These are phyloP conservation scores for Cucumis melo DNA, from an alignment of 306 rosid species.

Conservation along the genomic window DNA sequence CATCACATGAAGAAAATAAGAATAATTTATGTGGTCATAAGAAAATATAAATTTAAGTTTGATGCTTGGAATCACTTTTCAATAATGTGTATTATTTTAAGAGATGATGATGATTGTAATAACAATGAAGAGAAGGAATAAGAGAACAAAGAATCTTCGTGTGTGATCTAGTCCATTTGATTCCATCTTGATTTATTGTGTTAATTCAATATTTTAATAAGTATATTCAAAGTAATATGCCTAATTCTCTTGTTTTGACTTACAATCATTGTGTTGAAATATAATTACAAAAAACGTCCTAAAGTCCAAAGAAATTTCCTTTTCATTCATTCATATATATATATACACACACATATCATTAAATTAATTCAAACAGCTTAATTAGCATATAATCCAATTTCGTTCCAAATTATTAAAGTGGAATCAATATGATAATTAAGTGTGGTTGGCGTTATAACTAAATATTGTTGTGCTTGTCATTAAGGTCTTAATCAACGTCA, in stretches of 20 bases:
- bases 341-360: no score
- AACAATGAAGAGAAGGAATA: neutral
- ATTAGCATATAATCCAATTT: neutral
- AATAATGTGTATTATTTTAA: neutral
- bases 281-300: neutral
- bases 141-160: neutral
- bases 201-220: neutral
- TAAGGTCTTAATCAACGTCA: neutral
- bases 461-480: neutral
- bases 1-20: neutral
- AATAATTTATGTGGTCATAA: neutral
- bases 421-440: neutral
- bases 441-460: constrained; percentile 5
- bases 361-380: neutral
- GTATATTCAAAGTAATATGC: neutral
- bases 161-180: neutral
- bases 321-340: neutral
- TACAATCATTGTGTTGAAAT: neutral
- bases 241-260: neutral
- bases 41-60: neutral
- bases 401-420: neutral
- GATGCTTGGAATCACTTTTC: neutral
- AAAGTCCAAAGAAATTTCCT: neutral
- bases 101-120: neutral
- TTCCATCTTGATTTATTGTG: neutral